A percentile compares a stretch with the other conserved stretches of the same genome.
Conservation (phyloP, 2,329 filamentous ascomycete genomes). For the Epichloe gansuensis region DNA sequence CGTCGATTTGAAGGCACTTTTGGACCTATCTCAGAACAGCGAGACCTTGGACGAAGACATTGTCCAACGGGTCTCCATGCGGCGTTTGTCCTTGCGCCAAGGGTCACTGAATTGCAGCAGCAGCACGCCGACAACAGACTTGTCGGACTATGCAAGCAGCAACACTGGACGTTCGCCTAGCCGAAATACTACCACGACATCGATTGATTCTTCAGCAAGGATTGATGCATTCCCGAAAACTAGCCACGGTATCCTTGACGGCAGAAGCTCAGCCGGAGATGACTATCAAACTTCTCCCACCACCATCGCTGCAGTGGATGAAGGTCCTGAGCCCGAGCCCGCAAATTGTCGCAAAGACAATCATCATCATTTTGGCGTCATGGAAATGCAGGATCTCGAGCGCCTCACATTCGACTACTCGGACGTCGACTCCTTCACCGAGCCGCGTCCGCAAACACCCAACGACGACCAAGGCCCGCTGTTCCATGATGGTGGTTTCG, state of each 20-base stretch:
- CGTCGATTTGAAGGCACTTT: conserved; percentile 1
- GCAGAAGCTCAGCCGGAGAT: conserved; percentile 1
- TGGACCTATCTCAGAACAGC: conserved; percentile 2
- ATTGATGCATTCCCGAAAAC: conserved; percentile 8
- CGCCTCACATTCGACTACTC: conserved; percentile 7
- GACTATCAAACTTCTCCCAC: background rate
- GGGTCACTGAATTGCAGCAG: conserved; percentile 27
- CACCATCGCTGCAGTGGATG: conserved; percentile 1
- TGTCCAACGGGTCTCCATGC: conserved; percentile 3
- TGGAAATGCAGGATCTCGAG: conserved; percentile 4
- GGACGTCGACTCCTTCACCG: conserved; percentile 23
- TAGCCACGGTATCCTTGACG: background rate
- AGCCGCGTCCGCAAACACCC: conserved; percentile 5
- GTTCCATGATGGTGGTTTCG: conserved; percentile 23
- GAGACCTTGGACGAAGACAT: conserved; percentile 1
- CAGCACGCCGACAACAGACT: conserved; percentile 23
- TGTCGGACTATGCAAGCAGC: conserved; percentile 27
- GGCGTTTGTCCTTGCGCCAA: conserved; percentile 15
- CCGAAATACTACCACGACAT: conserved; percentile 31
- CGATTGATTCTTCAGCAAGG: conserved; percentile 21
- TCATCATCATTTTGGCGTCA: background rate
- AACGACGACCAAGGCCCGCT: conserved; percentile 25
- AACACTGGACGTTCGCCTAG: conserved; percentile 27
- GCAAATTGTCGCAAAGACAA: background rate
- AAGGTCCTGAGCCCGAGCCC: background rate